Conservation (phyloP, 1,284 basidiomycete species). For the Blastosporella zonata region DNA sequence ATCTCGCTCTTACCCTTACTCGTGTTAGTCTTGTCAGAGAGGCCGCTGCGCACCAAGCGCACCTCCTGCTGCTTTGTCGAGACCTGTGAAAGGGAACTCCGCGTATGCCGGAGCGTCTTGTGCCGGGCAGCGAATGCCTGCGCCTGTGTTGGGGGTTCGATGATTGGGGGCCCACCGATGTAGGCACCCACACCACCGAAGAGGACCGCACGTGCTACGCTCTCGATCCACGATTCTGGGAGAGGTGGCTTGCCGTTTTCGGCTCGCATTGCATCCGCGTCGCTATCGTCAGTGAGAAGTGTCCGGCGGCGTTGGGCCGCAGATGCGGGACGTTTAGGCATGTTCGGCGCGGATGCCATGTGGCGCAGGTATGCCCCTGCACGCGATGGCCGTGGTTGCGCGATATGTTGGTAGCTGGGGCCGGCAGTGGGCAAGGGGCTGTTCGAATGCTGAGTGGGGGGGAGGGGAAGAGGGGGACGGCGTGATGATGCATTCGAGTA, state of each 20-base stretch:
- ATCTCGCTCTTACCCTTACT: constrained; percentile 12
- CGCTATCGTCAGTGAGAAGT: constrained; percentile 22
- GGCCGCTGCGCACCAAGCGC: constrained; percentile 24
- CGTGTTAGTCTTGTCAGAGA: constrained; percentile 41
- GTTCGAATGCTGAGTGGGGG: constrained; percentile 8
- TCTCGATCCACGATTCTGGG: constrained; percentile 61
- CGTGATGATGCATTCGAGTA: constrained; percentile 9
- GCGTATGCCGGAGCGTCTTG: constrained; percentile 30
- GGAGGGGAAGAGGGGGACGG: constrained; percentile 8
- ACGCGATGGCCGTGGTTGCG: constrained; percentile 43
- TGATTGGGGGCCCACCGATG: constrained; percentile 37
- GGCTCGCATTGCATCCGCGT: constrained; percentile 19
- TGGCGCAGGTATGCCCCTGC: constrained; percentile 66
- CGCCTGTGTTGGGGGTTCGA: constrained; percentile 28
- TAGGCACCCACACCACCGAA: constrained; percentile 43
- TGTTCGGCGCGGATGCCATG: constrained; percentile 62
- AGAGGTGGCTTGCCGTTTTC: constrained; percentile 39
- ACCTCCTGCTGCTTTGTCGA: constrained; percentile 15
- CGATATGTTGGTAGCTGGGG: constrained; percentile 19
- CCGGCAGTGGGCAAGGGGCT: constrained; percentile 6
- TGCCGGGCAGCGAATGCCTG: constrained; percentile 6
- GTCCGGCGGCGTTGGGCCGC: constrained; percentile 25
- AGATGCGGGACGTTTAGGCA: constrained; percentile 40
- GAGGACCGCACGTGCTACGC: constrained; percentile 57
- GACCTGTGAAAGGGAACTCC: constrained; percentile 36